Percentiles rank a stretch among this genome's conserved stretches.
phyloP scores from a whole-genome alignment of 1,284 basidiomycete genomes.

The Phlebopus sp. region DNA sequence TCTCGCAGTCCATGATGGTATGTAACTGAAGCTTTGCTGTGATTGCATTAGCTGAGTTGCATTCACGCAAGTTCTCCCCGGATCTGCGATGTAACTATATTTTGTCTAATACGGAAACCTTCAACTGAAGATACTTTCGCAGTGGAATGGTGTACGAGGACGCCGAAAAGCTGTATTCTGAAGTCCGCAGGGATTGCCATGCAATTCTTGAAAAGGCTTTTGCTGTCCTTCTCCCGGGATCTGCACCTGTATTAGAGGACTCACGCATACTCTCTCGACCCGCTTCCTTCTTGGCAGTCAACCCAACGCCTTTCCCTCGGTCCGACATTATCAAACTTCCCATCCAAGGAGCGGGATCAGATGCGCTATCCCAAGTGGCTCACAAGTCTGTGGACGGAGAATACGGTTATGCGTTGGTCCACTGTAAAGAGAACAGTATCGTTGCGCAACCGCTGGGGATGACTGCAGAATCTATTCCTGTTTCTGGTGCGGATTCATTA shows the following conservation, averaged over 20 bases:
- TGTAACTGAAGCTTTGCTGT: constrained; percentile 15
- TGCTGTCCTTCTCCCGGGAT: constrained; percentile 63
- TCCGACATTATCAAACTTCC: constrained; percentile 75
- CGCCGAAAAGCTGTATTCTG: constrained; percentile 82
- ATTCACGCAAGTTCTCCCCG: constrained; percentile 70
- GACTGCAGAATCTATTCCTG: constrained; percentile 50
- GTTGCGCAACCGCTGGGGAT: constrained; percentile 43
- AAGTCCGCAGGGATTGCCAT: constrained; percentile 68
- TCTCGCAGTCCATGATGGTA: constrained; percentile 77
- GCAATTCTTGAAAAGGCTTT: constrained; percentile 78
- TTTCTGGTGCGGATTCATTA: constrained; percentile 49
- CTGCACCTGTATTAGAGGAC: constrained; percentile 25
- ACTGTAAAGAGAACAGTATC: constrained; percentile 46
- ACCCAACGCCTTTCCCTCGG: constrained; percentile 77
- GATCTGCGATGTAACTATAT: constrained; percentile 75
- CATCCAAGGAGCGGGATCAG: constrained; percentile 39
- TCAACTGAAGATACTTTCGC: constrained; percentile 10
- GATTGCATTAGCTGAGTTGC: constrained; percentile 1
- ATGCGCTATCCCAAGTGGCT: constrained; percentile 49
- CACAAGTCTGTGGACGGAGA: constrained; percentile 66
- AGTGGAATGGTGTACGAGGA: constrained; percentile 95
- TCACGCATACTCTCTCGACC: constrained; percentile 34
- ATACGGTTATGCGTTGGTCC: constrained; percentile 65
- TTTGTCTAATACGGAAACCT: neutral
- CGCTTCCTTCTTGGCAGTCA: constrained; percentile 64